Evolutionary conservation across 805 yeast genomes (phyloP).

Genomic region (Candida ortonii): DNA sequence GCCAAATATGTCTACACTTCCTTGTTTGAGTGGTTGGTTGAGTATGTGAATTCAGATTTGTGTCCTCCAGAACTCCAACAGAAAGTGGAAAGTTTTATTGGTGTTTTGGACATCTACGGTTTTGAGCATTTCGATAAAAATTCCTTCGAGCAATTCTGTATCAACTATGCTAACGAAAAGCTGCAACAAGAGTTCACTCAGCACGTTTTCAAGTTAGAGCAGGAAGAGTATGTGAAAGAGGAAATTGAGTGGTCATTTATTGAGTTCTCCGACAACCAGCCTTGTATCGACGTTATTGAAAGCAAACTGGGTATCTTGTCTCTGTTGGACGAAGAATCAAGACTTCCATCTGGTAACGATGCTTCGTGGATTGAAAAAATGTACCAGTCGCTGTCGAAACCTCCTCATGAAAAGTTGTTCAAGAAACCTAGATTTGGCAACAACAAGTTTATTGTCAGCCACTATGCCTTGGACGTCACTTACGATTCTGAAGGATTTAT

Average conservation of each 20-base stretch:
- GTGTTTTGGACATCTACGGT: slow-evolving; percentile 96
- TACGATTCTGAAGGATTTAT: slow-evolving; percentile 93
- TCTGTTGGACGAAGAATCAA: slow-evolving; percentile 89
- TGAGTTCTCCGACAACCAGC: slow-evolving; percentile 94
- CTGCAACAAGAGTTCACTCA: slow-evolving; percentile 96
- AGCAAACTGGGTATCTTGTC: slow-evolving; percentile 83
- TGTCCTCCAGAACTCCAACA: slow-evolving; percentile 68
- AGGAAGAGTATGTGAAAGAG: slow-evolving; percentile 89
- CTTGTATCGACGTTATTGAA: slow-evolving; percentile 91
- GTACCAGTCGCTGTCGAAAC: slow-evolving; percentile 78
- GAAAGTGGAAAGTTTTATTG: slow-evolving; percentile 72
- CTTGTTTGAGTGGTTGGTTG: slow-evolving; percentile 92
- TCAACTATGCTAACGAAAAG: slow-evolving; percentile 95
- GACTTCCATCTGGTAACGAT: slow-evolving; percentile 91
- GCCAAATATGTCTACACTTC: slow-evolving; percentile 92
- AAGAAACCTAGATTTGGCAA: slow-evolving; percentile 94
- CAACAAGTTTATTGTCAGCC: slow-evolving; percentile 83
- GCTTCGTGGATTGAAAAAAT: slow-evolving; percentile 89
- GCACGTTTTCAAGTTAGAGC: slow-evolving; percentile 95
- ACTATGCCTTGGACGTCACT: slow-evolving; percentile 91
- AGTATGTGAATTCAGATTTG: slow-evolving; percentile 74
- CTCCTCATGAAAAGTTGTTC: slow-evolving; percentile 73
- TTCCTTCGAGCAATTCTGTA: slow-evolving; percentile 96
- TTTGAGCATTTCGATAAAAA: slow-evolving; percentile 93
- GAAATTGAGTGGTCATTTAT: slow-evolving; percentile 96